phyloP scores from a whole-genome alignment of 768 basidiomycete species.

The Pleurotus sapidus region DNA sequence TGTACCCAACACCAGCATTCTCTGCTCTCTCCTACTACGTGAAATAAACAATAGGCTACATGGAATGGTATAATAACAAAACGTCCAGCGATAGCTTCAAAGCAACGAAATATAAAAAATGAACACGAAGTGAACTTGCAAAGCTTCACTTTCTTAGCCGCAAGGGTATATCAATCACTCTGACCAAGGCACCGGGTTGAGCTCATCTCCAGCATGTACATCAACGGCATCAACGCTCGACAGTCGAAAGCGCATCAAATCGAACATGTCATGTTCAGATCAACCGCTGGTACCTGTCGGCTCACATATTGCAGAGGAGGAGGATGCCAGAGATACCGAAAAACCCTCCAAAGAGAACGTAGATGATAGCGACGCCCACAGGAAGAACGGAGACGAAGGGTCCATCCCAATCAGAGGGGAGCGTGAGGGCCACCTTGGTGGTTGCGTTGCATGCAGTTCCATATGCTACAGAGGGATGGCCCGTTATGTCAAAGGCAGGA shows the following conservation, averaged over 20 bases:
- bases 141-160: background rate
- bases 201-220: background rate
- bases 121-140: too few species aligned
- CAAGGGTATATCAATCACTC: background rate
- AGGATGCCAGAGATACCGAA: conserved; percentile 46
- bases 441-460: conserved; percentile 37
- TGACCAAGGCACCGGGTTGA: background rate
- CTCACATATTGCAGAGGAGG: conserved; percentile 54
- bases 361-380: conserved; percentile 37
- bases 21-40: too few species aligned
- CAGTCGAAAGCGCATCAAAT: background rate
- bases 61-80: background rate
- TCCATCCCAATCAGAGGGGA: conserved; percentile 63
- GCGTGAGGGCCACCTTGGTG: conserved; percentile 36
- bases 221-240: background rate
- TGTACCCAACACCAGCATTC: too few species aligned
- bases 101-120: background rate
- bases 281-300: background rate
- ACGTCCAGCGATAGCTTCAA: background rate
- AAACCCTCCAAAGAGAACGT: conserved; percentile 39
- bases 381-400: conserved; percentile 41
- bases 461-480: conserved; percentile 43
- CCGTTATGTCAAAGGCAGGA: conserved; percentile 2
- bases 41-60: background rate
- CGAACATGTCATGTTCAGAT: background rate